Evolutionary conservation across 208 protist species (phyloP), one percentile per base, ranked within the genome.

Genomic region (Angomonas desouzai): DNA sequence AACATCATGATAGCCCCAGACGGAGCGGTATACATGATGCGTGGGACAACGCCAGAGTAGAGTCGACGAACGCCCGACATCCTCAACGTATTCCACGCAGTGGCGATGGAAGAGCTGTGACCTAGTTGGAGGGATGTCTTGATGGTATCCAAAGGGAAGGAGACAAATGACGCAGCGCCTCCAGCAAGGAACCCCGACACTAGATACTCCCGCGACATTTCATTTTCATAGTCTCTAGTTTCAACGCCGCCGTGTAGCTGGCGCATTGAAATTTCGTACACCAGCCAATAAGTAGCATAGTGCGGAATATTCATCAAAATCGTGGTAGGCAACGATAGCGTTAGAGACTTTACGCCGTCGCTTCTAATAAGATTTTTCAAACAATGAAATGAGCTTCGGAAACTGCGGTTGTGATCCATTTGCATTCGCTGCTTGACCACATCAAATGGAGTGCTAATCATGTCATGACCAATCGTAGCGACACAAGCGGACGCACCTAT

Each of bases 381-480:
- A 56, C 91, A 97, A 13, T 83, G 64, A 0, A 82, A 16, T 0
- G 87, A 86, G 33, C 30, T 80, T 10, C 30, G 38, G 64, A 88
- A 97, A 55, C 48, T 57, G 29, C 80, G 74, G 0, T 47, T 30
- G 20, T 68, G 63, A 48, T 94, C 82, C 75, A 98, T 88, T 62
- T 97, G 91, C 90, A 98, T 93, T 3, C 91, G 83, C 72, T 98
- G 96, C 73, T 98, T 98, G 9, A 98, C 72, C 7, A 96, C 93
- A 65, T 98, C 96, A 66, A 97, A 96, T 3, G 96, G 96, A 7
- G 87, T 96, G 29, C 91, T 88, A 23, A 97, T 87, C 20, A 73
- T 72, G 69, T 98, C 96, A 72, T 98, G 96, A 1, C 86, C 79
- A 6, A 88, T 57, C 3, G 91, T 94, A 18, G 93, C 92, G 23